Conservation (phyloP, 2,329 filamentous ascomycete species). For the Neopestalotiopsis sp. region DNA sequence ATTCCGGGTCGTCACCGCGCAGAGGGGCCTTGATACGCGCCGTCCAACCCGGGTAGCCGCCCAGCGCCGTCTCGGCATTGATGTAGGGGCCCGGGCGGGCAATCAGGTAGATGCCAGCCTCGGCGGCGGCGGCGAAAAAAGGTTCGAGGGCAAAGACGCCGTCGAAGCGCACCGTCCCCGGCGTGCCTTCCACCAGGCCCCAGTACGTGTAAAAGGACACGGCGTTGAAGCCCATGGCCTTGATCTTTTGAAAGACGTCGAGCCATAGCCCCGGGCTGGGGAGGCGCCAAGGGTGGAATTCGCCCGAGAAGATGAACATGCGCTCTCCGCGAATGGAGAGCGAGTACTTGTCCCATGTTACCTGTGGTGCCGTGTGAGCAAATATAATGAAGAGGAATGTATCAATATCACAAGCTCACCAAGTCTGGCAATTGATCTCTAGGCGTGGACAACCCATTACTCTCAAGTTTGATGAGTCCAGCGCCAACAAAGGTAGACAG, state of each 20-base stretch:
- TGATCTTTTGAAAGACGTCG: slow-evolving; percentile 84
- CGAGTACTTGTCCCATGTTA: slow-evolving; percentile 73
- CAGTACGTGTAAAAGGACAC: slow-evolving; percentile 83
- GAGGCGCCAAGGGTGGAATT: slow-evolving; percentile 66
- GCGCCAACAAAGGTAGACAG: background rate
- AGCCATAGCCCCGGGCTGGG: slow-evolving; percentile 59
- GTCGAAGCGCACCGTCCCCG: slow-evolving; percentile 70
- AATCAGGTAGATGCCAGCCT: slow-evolving; percentile 79
- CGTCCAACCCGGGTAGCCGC: slow-evolving; percentile 83
- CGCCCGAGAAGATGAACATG: slow-evolving; percentile 69
- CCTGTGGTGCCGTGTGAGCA: slow-evolving; percentile 27
- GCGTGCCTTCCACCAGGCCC: slow-evolving; percentile 77
- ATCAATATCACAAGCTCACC: background rate
- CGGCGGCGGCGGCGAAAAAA: slow-evolving; percentile 76
- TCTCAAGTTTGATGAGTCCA: background rate
- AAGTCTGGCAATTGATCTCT: slow-evolving; percentile 1
- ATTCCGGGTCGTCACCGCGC: slow-evolving; percentile 67
- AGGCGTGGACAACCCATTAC: background rate
- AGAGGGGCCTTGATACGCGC: slow-evolving; percentile 68
- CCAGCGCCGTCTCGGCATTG: slow-evolving; percentile 69
- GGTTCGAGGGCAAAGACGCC: slow-evolving; percentile 75
- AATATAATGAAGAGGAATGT: too few relatives aligned
- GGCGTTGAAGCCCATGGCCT: slow-evolving; percentile 78
- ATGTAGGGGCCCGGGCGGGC: slow-evolving; percentile 75
- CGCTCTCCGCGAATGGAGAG: slow-evolving; percentile 70